phyloP scores from a whole-genome alignment of 2,329 filamentous ascomycete genomes.

The Pestalotiopsis sp. region DNA sequence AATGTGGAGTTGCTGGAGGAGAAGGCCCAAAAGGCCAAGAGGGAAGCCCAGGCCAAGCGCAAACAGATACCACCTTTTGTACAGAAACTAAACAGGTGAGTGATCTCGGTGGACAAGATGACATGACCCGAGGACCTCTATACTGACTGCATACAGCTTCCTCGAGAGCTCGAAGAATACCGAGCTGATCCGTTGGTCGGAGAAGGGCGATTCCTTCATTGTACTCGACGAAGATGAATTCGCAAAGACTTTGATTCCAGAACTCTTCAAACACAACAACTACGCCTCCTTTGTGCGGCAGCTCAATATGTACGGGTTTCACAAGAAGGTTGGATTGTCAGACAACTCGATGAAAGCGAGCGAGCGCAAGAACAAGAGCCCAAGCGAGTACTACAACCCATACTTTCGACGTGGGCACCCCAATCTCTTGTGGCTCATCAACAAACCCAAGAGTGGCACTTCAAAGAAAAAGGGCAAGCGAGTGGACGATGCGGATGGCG shows the following conservation, averaged over 20 bases:
- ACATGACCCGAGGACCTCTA: background rate
- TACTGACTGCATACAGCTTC: conserved; percentile 63
- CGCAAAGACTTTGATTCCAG: conserved; percentile 93
- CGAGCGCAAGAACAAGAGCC: conserved; percentile 95
- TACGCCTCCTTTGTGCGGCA: conserved; percentile 97
- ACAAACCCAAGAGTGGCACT: conserved; percentile 82
- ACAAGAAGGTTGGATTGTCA: conserved; percentile 90
- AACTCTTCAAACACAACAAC: conserved; percentile 99
- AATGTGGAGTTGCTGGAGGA: conserved; percentile 80
- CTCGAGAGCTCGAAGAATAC: conserved; percentile 92
- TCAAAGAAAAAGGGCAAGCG: conserved; percentile 60
- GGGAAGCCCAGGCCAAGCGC: conserved; percentile 84
- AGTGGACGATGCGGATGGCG: conserved; percentile 65
- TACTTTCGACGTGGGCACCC: conserved; percentile 94
- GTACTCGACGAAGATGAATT: conserved; percentile 98
- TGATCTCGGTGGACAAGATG: conserved; percentile 12
- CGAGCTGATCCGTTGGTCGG: conserved; percentile 94
- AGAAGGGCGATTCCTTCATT: conserved; percentile 94
- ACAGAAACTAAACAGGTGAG: conserved; percentile 94
- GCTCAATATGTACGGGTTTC: conserved; percentile 97
- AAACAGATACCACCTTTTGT: conserved; percentile 98
- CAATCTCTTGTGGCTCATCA: conserved; percentile 92
- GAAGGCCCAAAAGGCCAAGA: conserved; percentile 79
- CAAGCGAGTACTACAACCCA: conserved; percentile 96
- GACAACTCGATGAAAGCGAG: conserved; percentile 98